Conservation (phyloP, 2,329 filamentous ascomycete genomes). For the Ascochyta lentis region DNA sequence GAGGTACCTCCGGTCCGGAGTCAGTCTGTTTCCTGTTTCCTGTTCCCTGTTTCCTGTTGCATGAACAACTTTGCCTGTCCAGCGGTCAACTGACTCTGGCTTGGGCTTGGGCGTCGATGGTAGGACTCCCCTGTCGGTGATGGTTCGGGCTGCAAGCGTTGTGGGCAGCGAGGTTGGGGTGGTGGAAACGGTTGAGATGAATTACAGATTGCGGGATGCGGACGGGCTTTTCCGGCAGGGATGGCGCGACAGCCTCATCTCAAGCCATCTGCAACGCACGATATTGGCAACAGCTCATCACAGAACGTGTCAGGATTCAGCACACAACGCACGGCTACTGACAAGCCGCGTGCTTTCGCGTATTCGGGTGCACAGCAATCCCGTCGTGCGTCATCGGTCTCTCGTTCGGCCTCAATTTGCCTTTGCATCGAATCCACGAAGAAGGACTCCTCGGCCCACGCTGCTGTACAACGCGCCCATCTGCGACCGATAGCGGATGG, state of each 20-base stretch:
- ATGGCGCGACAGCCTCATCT: constrained; percentile 28
- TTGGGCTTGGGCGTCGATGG: constrained; percentile 28
- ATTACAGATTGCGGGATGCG: constrained; percentile 17
- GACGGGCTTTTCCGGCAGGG: constrained; percentile 14
- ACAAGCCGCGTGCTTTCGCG: constrained; percentile 19
- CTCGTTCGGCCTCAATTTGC: constrained; percentile 11
- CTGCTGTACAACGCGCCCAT: constrained; percentile 14
- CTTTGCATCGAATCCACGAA: constrained; percentile 21
- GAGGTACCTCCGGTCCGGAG: constrained; percentile 1
- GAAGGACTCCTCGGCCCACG: constrained; percentile 8
- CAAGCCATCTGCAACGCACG: constrained; percentile 29
- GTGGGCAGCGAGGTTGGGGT: constrained; percentile 19
- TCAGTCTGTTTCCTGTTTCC: background rate
- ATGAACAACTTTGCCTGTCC: constrained; percentile 19
- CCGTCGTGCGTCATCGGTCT: constrained; percentile 17
- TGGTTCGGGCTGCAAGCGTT: constrained; percentile 22
- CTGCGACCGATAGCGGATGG: constrained; percentile 14
- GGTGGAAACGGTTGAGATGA: constrained; percentile 8
- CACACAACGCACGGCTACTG: constrained; percentile 27
- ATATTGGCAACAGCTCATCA: constrained; percentile 33
- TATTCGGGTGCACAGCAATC: constrained; percentile 9
- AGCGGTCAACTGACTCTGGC: constrained; percentile 24
- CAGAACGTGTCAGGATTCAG: constrained; percentile 9
- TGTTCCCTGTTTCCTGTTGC: constrained; percentile 9
- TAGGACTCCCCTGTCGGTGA: constrained; percentile 16